Evolutionary conservation across 345 rosid species (phyloP).

Genomic region (Salix arbutifolia): DNA sequence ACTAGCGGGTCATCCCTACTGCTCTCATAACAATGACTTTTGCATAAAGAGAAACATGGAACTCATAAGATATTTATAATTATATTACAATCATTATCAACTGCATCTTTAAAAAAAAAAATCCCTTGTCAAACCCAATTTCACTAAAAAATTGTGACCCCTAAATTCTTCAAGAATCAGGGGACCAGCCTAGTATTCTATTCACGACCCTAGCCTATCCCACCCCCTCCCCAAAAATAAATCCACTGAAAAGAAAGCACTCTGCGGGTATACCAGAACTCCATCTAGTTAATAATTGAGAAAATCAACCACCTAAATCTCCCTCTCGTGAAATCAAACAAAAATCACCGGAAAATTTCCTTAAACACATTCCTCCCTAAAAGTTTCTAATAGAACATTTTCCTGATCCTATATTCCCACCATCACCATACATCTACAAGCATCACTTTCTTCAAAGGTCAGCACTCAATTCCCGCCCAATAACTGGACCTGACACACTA

Average conservation of each 20-base stretch:
- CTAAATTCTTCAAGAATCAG: not conserved
- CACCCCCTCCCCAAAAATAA: not conserved
- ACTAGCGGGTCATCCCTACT: not conserved
- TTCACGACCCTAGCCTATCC: not conserved
- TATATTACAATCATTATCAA: not conserved
- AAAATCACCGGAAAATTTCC: not conserved
- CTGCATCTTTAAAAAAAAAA: not conserved
- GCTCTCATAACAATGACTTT: not conserved
- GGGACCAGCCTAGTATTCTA: not conserved
- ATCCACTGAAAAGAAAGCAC: not conserved
- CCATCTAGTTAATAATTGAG: not conserved
- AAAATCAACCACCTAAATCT: not conserved
- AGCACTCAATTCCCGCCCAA: not conserved
- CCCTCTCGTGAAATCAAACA: not conserved
- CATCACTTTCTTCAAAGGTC: not conserved
- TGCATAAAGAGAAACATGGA: not conserved
- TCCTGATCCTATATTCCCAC: not conserved
- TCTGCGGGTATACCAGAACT: not conserved
- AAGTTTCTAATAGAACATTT: not conserved
- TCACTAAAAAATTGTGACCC: not conserved
- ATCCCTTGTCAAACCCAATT: not conserved
- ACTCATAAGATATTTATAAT: not conserved
- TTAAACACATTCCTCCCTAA: not conserved
- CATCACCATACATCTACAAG: not conserved
- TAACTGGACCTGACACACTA: not conserved